Evolutionary conservation across 2,329 filamentous ascomycete species (phyloP).

Genomic region (Paraphoma sp.): DNA sequence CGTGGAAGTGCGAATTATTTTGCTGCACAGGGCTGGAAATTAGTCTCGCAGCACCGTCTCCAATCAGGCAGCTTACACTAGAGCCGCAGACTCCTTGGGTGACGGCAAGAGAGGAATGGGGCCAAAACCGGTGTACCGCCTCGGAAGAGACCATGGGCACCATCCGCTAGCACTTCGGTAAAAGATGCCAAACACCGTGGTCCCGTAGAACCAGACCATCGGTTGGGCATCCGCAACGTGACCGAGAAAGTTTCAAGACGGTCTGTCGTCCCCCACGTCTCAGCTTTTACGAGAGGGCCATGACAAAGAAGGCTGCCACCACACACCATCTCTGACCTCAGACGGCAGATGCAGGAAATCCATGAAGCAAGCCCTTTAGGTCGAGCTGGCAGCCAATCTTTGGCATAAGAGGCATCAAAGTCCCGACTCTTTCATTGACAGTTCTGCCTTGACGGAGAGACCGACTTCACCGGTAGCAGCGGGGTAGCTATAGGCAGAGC

Average conservation of each 20-base stretch:
- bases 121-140: constrained; percentile 27
- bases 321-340: not conserved
- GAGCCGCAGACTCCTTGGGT: constrained; percentile 7
- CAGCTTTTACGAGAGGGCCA: not conserved
- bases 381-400: not conserved
- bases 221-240: not conserved
- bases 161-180: constrained; percentile 9
- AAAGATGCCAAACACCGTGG: not conserved
- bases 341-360: not conserved
- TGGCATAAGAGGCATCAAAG: not conserved
- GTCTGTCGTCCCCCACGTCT: not conserved
- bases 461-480: constrained; percentile 40
- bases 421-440: constrained; percentile 19
- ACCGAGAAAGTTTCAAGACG: not conserved
- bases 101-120: constrained; percentile 25
- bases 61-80: constrained; percentile 9
- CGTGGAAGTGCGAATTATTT: not conserved
- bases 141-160: constrained; percentile 13
- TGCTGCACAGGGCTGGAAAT: constrained; percentile 6
- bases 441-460: constrained; percentile 38
- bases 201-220: not conserved
- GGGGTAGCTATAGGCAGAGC: constrained; percentile 24
- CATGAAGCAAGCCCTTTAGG: not conserved
- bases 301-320: not conserved
- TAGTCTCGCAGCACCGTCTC: constrained; percentile 3